Base-by-base conservation (phyloP, 78 protist species). In the Dictyostelium intermedium region DNA sequence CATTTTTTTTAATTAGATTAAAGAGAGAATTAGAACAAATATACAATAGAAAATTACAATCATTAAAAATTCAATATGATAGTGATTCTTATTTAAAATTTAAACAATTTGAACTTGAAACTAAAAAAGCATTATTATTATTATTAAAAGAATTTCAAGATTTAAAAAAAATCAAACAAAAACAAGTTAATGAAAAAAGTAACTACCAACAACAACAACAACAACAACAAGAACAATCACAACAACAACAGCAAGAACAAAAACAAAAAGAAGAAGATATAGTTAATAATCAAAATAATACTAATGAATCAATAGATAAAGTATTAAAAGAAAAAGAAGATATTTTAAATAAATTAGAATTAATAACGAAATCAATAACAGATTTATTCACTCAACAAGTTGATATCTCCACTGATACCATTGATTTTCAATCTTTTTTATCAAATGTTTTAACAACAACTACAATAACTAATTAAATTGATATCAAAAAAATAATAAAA, bases 11-110 rank as follows among this genome's bases (percentile, higher is more conserved):
- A n/a, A 6, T 25, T 45, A 79, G 84, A 47, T 27, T 79, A 47
- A 79, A 79, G 27, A 39, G 56, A 79, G 84, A 79, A 79, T 45
- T 45, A 5, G 70, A 79, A 45, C 18, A 14, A 10, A 79, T 79
- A 13, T 79, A 79, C 47, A 79, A 45, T 47, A 79, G 14, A 47
- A 45, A 79, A 37, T 79, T 79, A 79, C 56, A 79, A 79, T 34
- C 56, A 45, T 10, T 79, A 25, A 79, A 79, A 30, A 9, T n/a
- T 25, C 60, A 79, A 47, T 79, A 79, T 47, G 84, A 79, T 25
- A 79, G 18, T 20, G 39, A 79, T 27, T 45, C 66, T 27, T 27
- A 37, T 45, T 45, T 79, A 47, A 79, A 79, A 47, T 32, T 79
- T 45, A 79, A 79, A 45, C 35, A 79, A 27, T 45, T 79, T 16